Base-by-base conservation (phyloP, 2,329 filamentous ascomycete genomes). In the Apiospora sp. region DNA sequence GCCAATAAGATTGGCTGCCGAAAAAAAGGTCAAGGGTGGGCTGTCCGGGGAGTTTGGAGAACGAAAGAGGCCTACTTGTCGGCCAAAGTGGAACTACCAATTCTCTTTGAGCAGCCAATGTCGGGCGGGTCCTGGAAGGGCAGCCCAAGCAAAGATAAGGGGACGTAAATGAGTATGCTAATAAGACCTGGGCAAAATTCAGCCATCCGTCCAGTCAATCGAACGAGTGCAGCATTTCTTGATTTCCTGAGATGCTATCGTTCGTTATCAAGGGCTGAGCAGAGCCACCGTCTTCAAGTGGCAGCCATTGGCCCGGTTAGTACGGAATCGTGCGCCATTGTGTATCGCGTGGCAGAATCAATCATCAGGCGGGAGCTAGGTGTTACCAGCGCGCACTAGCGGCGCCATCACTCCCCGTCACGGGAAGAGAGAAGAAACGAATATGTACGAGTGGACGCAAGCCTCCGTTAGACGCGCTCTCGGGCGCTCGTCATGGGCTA, bases 101-200 rank as follows among this genome's bases (percentile, higher is more conserved):
- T 41, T 34, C 34, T 64, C 19, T 22, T 22, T 8, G 58, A 61
- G n/a, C 58, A 64, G 58, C 58, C 58, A 64, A 61, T 30, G 37
- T 41, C 19, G 27, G 54, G 16, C 27, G 27, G 5, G 30, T 61
- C 30, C 22, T 37, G 54, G 30, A 61, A 61, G 3, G 14, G 51
- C 27, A 34, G 12, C 51, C 51, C 27, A 8, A 58, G 30, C 54
- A 64, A 61, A 64, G 58, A 64, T 64, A 64, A 64, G 58, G 41
- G 41, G 58, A 64, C 34, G 58, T 64, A 64, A 64, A 41, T 5
- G 34, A 64, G 16, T 41, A n/a, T 41, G 58, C 34, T 64, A 64
- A 64, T 41, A 13, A 41, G 19, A 64, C 34, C 34, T n/a, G 58
- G 30, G 58, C 19, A 41, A n/a, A 64, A 5, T 14, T 14, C 34